Base-by-base conservation (phyloP, 1,284 basidiomycete genomes). In the Tausonia pullulans region DNA sequence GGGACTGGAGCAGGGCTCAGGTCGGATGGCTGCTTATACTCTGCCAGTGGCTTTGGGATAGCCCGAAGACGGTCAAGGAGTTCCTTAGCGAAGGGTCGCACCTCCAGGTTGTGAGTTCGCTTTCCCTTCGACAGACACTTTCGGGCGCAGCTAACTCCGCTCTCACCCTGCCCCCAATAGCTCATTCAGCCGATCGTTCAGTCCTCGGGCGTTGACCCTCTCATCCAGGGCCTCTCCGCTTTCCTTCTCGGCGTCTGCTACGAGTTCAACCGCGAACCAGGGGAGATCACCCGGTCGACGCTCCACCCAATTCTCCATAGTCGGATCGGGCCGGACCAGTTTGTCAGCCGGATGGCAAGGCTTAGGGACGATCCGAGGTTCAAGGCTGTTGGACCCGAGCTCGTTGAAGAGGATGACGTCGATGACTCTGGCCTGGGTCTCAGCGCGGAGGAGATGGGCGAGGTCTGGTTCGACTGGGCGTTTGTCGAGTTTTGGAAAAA, bases 401-500 rank as follows among this genome's bases (percentile, higher is more conserved):
- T 81, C 54, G 79, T 79, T 67, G 70, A 75, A 3, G 74, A 75
- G 56, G 65, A 67, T 10, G 69, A 68, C 41, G 70, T 50, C 16
- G 62, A 50, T 27, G 57, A 51, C 27, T 16, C 13, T 13, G 49
- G 46, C 58, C 14, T 60, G n/a, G 55, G 55, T 7, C 55, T 57
- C 39, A 57, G 14, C 13, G 8, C 4, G 60, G 75, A 78, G 63
- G 82, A 82, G 68, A 87, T 89, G 69, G 84, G 84, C n/a, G 94
- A 94, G 73, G 79, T 97, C 46, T 98, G 94, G 95, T 90, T 98
- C 73, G 93, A 98, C 74, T 98, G 93, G 91, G 83, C 86, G 2
- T 98, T 98, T 77, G 86, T 97, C n/a, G 95, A 98, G 75, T 98
- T 98, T 74, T 94, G 92, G 87, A 97, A 98, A 78, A 91, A 90